Base-by-base conservation (phyloP, 78 protist species). In the Planoprotostelium fungivorum region DNA sequence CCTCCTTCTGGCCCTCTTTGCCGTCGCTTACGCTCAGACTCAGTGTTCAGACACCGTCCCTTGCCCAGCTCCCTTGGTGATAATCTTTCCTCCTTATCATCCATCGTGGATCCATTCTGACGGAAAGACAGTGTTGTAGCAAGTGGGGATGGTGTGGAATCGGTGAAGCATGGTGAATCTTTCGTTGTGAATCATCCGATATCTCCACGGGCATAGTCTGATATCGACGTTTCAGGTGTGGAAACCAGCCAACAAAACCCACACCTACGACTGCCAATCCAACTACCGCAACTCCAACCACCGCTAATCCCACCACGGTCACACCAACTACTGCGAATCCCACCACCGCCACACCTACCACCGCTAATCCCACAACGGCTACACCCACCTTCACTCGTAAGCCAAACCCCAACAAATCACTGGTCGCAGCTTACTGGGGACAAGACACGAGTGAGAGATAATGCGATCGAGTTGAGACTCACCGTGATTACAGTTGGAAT, bases 381-480 rank as follows among this genome's bases (percentile, higher is more conserved):
- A 51, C 73, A 5, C 73, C 73, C 73, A 51, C 73, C 16, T 5
- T 16, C 73, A 51, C 73, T 51, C 73, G 16, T 16, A 51, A 51
- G 31, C 73, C 73, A 25, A 5, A 5, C 73, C 5, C 73, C 73
- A 16, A 16, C 73, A 51, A 16, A 51, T 25, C 5, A 16, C 73
- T 25, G 73, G 51, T 88, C 28, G 90, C 83, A 25, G 90, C 85
- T 1, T 88, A 88, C 34, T 88, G 90, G 90, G 90, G 90, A 29
- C 90, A 88, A 39, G 83, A 37, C 29, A 88, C 73, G 31, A 51
- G 73, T 51, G 16, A 51, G 73, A n/a, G n/a, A n/a, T n/a, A n/a
- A n/a, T 51, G 31, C 5, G 16, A 51, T 51, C 31, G 16, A 25
- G 5, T 51, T 51, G 73, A 16, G 73, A 51, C 16, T 51, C 73